A percentile compares a stretch with the other conserved stretches of the same genome.
These are phyloP conservation scores for Amoebophrya sp. DNA, from an alignment of 169 alveolate species.

Conservation along the genomic window DNA sequence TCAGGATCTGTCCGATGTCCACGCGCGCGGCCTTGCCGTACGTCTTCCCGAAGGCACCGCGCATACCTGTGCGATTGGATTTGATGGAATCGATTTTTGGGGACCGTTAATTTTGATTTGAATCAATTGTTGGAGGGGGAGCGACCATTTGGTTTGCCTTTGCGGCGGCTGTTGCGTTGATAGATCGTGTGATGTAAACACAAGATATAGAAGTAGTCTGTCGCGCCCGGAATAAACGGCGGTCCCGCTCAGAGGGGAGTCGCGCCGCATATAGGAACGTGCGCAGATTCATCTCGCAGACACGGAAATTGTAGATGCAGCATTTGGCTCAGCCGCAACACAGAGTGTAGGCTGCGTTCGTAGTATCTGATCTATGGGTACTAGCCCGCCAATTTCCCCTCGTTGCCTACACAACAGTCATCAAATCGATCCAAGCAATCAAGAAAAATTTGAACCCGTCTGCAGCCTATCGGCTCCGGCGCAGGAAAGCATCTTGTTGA, in stretches of 20 bases:
- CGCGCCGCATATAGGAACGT: no score
- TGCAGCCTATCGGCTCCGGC: constrained; percentile 95
- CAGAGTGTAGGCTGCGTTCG: no score
- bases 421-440: no score
- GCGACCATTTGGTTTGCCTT: neutral
- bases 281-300: no score
- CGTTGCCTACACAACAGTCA: no score
- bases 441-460: constrained; percentile 27
- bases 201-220: neutral
- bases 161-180: neutral
- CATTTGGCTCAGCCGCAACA: no score
- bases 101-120: neutral
- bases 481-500: constrained; percentile 99
- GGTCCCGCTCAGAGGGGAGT: no score
- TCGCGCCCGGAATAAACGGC: no score
- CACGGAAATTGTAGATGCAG: no score
- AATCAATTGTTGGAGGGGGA: neutral
- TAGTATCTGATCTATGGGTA: no score
- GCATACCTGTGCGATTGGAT: constrained; percentile 79
- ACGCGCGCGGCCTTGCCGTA: constrained; percentile 93
- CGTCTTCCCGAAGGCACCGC: constrained; percentile 99
- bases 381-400: no score
- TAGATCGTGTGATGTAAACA: neutral
- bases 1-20: constrained; percentile 84
- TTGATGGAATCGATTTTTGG: neutral